Evolutionary conservation across 2,329 filamentous ascomycete species (phyloP).

Genomic region (Orbilia ellipsospora): DNA sequence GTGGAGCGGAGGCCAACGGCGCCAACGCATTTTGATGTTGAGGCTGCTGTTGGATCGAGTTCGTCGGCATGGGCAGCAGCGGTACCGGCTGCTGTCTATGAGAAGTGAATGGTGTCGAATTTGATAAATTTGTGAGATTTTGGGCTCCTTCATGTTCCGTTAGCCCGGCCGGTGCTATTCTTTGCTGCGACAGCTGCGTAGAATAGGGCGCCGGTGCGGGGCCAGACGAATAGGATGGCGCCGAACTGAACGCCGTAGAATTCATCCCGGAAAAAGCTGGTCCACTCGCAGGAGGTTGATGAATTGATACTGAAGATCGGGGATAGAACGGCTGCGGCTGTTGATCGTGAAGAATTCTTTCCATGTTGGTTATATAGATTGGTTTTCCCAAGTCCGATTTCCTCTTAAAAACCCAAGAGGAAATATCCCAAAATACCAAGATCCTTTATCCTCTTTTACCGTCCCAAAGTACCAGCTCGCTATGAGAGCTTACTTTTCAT

Average conservation of each 20-base stretch:
- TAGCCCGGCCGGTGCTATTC: slow-evolving; percentile 47
- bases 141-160: slow-evolving; percentile 49
- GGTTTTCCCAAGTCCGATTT: slow-evolving; percentile 30
- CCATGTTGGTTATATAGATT: slow-evolving; percentile 44
- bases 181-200: slow-evolving; percentile 48
- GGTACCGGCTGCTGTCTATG: slow-evolving; percentile 53
- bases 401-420: slow-evolving; percentile 25
- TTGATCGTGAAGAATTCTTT: slow-evolving; percentile 54
- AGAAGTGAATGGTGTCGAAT: slow-evolving; percentile 49
- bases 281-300: slow-evolving; percentile 48
- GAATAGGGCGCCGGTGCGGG: slow-evolving; percentile 51
- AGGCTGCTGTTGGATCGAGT: slow-evolving; percentile 51
- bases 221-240: slow-evolving; percentile 42
- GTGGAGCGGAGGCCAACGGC: slow-evolving; percentile 41
- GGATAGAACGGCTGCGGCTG: slow-evolving; percentile 51
- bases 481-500: slow-evolving; percentile 41
- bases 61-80: slow-evolving; percentile 51
- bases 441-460: slow-evolving; percentile 30
- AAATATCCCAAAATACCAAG: slow-evolving; percentile 49
- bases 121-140: slow-evolving; percentile 47
- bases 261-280: slow-evolving; percentile 46
- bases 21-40: slow-evolving; percentile 55
- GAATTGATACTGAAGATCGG: slow-evolving; percentile 48
- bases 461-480: slow-evolving; percentile 22
- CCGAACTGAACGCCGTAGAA: slow-evolving; percentile 52